These are phyloP conservation scores for Pichia cephalocereana DNA, from an alignment of 805 yeast genomes.

Conservation along the genomic window DNA sequence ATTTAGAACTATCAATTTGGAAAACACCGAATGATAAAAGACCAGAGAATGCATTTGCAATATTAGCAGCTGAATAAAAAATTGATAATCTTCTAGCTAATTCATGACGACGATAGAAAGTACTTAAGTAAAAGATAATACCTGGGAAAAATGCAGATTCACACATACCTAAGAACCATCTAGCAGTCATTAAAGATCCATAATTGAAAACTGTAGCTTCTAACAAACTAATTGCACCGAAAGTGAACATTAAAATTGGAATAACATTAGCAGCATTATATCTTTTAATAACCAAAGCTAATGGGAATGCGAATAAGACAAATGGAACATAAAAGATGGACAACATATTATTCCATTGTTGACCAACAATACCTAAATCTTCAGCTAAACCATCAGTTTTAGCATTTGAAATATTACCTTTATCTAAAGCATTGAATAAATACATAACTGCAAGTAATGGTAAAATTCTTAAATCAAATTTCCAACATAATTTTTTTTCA, in stretches of 20 bases:
- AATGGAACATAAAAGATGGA: slow-evolving; percentile 38
- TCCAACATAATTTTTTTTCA: slow-evolving; percentile 29
- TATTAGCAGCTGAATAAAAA: slow-evolving; percentile 28
- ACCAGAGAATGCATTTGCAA: slow-evolving; percentile 30
- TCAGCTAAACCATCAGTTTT: slow-evolving; percentile 36
- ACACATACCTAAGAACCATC: slow-evolving; percentile 30
- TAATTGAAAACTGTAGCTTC: slow-evolving; percentile 32
- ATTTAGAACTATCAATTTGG: slow-evolving; percentile 28
- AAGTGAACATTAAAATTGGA: slow-evolving; percentile 35
- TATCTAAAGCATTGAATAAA: slow-evolving; percentile 39
- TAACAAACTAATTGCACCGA: slow-evolving; percentile 34
- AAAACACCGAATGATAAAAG: slow-evolving; percentile 28
- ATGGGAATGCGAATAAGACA: slow-evolving; percentile 36
- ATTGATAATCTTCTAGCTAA: slow-evolving; percentile 29
- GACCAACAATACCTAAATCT: slow-evolving; percentile 33
- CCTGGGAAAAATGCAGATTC: slow-evolving; percentile 34
- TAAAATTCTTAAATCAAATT: slow-evolving; percentile 34
- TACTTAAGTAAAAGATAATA: slow-evolving; percentile 29
- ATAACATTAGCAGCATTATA: slow-evolving; percentile 36
- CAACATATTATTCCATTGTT: slow-evolving; percentile 37
- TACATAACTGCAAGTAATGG: slow-evolving; percentile 39
- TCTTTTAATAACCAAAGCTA: slow-evolving; percentile 31
- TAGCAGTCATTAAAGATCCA: slow-evolving; percentile 26
- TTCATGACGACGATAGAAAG: slow-evolving; percentile 31
- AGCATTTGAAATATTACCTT: slow-evolving; percentile 42